Evolutionary conservation across 495 filamentous ascomycete genomes (phyloP), one percentile per base, ranked within the genome.

Genomic region (Articulospora tetracladia): DNA sequence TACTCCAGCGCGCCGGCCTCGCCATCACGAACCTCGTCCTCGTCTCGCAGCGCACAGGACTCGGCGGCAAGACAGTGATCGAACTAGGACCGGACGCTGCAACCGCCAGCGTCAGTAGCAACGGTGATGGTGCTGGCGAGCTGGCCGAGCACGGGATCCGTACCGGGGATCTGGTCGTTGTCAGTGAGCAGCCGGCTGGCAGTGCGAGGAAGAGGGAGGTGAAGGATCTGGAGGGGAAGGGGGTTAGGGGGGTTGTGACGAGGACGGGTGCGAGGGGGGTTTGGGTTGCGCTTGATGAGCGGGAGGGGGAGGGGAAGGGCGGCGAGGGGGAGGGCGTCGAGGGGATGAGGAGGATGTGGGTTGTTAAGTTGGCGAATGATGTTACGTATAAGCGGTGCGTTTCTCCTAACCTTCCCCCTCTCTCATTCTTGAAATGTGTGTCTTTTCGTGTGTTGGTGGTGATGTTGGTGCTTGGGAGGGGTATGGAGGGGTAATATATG

Each of bases 321-420:
- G n/a, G n/a, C n/a, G 76, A 76, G 58, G 76, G 77, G n/a, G 84
- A 84, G 47, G 79, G 86, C 57, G 81, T 79, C 53, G 81, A 79
- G 44, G 74, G 89, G 39, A 44, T 44, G 39, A 86, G 83, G 22
- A 72, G 78, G 52, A 67, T 86, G 30, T 86, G 83, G 85, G 66
- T 85, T 28, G 86, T 98, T 22, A 98, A 98, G 77, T 75, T 98
- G 67, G 92, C 94, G 17, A 96, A 98, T 73, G 95, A 98, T 75
- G 87, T 97, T 63, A 97, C 92, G 36, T 92, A 88, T 73, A 83
- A 88, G 74, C 79, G 92, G 87, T 90, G 76, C 25, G 51, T 57
- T 3, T 15, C 27, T 10, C 44, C 8, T 12, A 6, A 6, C n/a
- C 47, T 50, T 4, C 25, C 20, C 3, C 47, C 48, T 11, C 22